Conservation (phyloP, 495 filamentous ascomycete species). For the Aspergillus steynii region DNA sequence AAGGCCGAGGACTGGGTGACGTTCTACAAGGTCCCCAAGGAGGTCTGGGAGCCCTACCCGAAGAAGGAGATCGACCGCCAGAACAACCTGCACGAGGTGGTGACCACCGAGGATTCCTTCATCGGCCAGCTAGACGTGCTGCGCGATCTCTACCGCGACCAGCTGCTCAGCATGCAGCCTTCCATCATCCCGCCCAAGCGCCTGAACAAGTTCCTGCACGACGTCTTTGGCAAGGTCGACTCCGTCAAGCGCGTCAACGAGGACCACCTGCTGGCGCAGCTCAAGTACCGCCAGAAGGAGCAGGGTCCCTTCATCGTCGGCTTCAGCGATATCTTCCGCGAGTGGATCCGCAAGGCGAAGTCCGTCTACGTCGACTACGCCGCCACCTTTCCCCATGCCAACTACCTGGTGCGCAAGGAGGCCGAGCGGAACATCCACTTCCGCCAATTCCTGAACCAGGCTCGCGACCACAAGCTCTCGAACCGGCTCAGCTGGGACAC, state of each 20-base stretch:
- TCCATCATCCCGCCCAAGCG: slow-evolving; percentile 76
- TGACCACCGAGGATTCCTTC: slow-evolving; percentile 87
- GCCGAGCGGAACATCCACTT: slow-evolving; percentile 83
- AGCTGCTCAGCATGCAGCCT: slow-evolving; percentile 69
- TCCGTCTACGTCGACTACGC: slow-evolving; percentile 90
- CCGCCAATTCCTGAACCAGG: slow-evolving; percentile 78
- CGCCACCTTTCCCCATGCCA: slow-evolving; percentile 80
- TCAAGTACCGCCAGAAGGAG: slow-evolving; percentile 96
- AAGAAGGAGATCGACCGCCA: slow-evolving; percentile 93
- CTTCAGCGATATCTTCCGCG: slow-evolving; percentile 96
- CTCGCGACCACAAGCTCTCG: slow-evolving; percentile 75
- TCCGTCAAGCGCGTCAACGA: slow-evolving; percentile 89
- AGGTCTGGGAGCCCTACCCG: slow-evolving; percentile 62
- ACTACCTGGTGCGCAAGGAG: slow-evolving; percentile 81
- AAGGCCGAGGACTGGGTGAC: slow-evolving; percentile 85
- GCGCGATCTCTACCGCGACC: slow-evolving; percentile 82
- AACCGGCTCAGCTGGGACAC: slow-evolving; percentile 90
- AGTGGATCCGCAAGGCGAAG: slow-evolving; percentile 97
- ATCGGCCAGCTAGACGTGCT: slow-evolving; percentile 87
- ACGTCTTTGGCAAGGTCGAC: slow-evolving; percentile 91
- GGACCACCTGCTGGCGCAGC: slow-evolving; percentile 88
- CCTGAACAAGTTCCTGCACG: slow-evolving; percentile 71
- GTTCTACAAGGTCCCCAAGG: slow-evolving; percentile 84
- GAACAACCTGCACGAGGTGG: slow-evolving; percentile 93
- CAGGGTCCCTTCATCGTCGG: slow-evolving; percentile 93